Conservation (phyloP, 2,329 filamentous ascomycete genomes). For the Drechslerella coelobrocha region DNA sequence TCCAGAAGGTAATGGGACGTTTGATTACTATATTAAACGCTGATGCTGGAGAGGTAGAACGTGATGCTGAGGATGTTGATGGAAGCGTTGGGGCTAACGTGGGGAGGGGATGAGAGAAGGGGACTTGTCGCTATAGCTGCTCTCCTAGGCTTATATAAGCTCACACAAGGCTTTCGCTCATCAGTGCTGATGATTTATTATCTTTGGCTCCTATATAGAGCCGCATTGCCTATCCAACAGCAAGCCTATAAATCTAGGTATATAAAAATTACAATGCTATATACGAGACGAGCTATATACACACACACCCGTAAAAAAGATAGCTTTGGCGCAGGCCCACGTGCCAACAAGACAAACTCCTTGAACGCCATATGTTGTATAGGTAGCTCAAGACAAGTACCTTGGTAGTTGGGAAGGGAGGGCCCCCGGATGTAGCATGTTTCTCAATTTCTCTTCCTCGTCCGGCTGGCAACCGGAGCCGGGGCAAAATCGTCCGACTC, state of each 20-base stretch:
- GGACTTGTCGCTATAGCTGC: neutral
- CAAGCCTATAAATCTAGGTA: too few species aligned
- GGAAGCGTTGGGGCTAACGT: conserved; percentile 3
- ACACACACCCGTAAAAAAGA: too few species aligned
- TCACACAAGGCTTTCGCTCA: neutral
- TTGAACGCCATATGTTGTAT: neutral
- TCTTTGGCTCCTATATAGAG: neutral
- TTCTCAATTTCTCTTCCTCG: conserved; percentile 16
- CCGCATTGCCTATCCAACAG: too few species aligned
- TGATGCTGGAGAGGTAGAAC: neutral
- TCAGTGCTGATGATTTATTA: neutral
- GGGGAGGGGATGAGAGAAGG: neutral
- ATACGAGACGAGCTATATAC: too few species aligned
- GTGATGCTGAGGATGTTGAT: conserved; percentile 18
- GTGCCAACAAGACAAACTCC: too few species aligned
- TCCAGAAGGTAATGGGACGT: neutral
- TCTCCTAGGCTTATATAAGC: too few species aligned
- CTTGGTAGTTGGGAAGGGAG: too few species aligned
- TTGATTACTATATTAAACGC: neutral
- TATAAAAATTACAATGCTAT: too few species aligned
- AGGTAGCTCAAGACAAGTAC: neutral
- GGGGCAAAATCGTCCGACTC: conserved; percentile 50
- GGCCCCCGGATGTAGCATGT: neutral
- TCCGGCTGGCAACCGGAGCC: conserved; percentile 20
- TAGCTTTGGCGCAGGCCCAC: too few species aligned